Evolutionary conservation across 2,329 filamentous ascomycete genomes (phyloP).

Genomic region (Colletotrichum cordylinicola): DNA sequence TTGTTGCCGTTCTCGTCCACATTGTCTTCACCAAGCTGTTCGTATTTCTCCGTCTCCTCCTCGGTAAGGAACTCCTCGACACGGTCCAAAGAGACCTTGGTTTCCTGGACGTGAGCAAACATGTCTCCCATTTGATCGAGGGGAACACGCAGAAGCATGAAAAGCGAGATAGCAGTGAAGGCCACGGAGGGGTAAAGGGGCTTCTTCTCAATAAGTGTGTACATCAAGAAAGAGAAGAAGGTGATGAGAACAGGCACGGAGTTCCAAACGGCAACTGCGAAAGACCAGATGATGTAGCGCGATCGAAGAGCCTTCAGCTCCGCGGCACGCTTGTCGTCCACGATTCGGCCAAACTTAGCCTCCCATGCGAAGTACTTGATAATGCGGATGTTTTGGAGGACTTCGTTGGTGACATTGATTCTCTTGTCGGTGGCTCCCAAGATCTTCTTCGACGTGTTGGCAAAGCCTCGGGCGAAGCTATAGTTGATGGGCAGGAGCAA

Average conservation of each 20-base stretch:
- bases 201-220: slow-evolving; percentile 89
- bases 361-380: slow-evolving; percentile 99
- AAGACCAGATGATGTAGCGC: slow-evolving; percentile 90
- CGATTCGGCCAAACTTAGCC: slow-evolving; percentile 82
- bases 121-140: slow-evolving; percentile 97
- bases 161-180: slow-evolving; percentile 95
- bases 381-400: slow-evolving; percentile 95
- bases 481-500: slow-evolving; percentile 91
- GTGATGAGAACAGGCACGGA: slow-evolving; percentile 94
- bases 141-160: slow-evolving; percentile 90
- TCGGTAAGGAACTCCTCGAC: slow-evolving; percentile 93
- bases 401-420: slow-evolving; percentile 96
- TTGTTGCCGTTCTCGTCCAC: slow-evolving; percentile 71
- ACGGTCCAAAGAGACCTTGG: slow-evolving; percentile 95
- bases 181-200: slow-evolving; percentile 89
- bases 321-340: slow-evolving; percentile 83
- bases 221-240: slow-evolving; percentile 93
- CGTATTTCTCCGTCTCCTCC: slow-evolving; percentile 95
- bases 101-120: slow-evolving; percentile 97
- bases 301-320: slow-evolving; percentile 82
- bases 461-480: slow-evolving; percentile 84
- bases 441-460: slow-evolving; percentile 86
- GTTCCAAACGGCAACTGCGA: slow-evolving; percentile 94
- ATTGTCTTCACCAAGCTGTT: slow-evolving; percentile 77
- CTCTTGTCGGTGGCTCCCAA: slow-evolving; percentile 93